Evolutionary conservation across 768 basidiomycete genomes (phyloP).

Genomic region (button mushroom (Agaricus bisporus)): DNA sequence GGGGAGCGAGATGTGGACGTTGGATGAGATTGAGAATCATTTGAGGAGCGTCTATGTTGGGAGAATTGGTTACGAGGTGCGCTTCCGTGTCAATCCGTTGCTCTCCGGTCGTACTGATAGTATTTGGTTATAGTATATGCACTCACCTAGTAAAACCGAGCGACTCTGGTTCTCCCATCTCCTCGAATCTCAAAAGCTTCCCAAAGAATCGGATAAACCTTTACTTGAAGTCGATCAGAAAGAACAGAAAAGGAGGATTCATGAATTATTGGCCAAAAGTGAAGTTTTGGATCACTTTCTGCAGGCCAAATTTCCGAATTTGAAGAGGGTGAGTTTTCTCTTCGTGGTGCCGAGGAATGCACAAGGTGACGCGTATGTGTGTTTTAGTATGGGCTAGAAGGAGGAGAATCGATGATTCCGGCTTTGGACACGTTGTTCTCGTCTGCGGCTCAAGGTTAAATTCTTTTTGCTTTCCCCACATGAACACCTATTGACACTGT

Average conservation of each 20-base stretch:
- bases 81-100: conserved; percentile 6
- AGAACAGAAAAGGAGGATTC: conserved; percentile 47
- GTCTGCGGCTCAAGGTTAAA: conserved; percentile 51
- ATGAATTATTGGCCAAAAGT: conserved; percentile 63
- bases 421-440: conserved; percentile 76
- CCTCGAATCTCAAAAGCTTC: conserved; percentile 57
- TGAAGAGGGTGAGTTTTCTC: conserved; percentile 52
- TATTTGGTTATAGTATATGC: conserved; percentile 53
- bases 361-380: not conserved
- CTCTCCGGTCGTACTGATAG: not conserved
- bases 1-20: conserved; percentile 47
- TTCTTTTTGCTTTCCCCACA: not conserved
- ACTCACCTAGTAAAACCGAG: conserved; percentile 80
- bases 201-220: conserved; percentile 27
- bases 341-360: not conserved
- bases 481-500: not conserved
- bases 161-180: conserved; percentile 85
- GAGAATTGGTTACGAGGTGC: conserved; percentile 79
- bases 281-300: conserved; percentile 84
- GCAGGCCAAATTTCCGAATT: conserved; percentile 83
- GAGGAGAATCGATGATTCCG: conserved; percentile 91
- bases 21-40: conserved; percentile 65
- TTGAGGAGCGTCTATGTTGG: conserved; percentile 75
- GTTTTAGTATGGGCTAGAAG: conserved; percentile 77
- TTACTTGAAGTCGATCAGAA: conserved; percentile 22